Conservation (phyloP, 352 stramenopile genomes). For the Plasmopara halstedii region DNA sequence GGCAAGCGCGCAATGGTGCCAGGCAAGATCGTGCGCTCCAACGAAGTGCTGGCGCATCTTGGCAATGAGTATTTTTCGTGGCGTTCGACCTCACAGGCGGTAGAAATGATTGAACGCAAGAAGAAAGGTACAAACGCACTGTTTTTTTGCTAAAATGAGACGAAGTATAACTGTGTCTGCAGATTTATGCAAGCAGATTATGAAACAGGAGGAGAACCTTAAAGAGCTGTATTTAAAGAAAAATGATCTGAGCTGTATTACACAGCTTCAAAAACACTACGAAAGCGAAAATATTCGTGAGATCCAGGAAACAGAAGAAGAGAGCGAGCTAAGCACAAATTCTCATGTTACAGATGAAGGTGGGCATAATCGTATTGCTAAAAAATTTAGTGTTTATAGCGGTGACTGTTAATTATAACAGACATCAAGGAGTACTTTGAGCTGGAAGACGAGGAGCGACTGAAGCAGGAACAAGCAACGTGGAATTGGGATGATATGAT, state of each 20-base stretch:
- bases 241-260: constrained; percentile 49
- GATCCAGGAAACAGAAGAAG: constrained; percentile 75
- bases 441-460: constrained; percentile 70
- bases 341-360: constrained; percentile 53
- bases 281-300: constrained; percentile 80
- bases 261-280: constrained; percentile 78
- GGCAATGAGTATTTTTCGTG: constrained; percentile 79
- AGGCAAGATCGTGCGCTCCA: constrained; percentile 76
- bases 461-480: constrained; percentile 44
- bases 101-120: constrained; percentile 66
- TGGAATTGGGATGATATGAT: constrained; percentile 86
- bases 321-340: constrained; percentile 46
- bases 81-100: constrained; percentile 50
- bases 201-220: constrained; percentile 40
- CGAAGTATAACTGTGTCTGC: neutral
- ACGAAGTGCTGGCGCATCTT: constrained; percentile 76
- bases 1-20: constrained; percentile 79
- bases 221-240: constrained; percentile 50
- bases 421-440: constrained; percentile 81
- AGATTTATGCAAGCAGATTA: constrained; percentile 52
- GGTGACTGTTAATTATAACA: constrained; percentile 7
- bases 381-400: neutral
- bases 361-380: constrained; percentile 2
- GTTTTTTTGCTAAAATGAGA: neutral
- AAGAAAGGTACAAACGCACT: constrained; percentile 44